phyloP scores from a whole-genome alignment of 2,329 filamentous ascomycete species.

The Alternaria dauci region DNA sequence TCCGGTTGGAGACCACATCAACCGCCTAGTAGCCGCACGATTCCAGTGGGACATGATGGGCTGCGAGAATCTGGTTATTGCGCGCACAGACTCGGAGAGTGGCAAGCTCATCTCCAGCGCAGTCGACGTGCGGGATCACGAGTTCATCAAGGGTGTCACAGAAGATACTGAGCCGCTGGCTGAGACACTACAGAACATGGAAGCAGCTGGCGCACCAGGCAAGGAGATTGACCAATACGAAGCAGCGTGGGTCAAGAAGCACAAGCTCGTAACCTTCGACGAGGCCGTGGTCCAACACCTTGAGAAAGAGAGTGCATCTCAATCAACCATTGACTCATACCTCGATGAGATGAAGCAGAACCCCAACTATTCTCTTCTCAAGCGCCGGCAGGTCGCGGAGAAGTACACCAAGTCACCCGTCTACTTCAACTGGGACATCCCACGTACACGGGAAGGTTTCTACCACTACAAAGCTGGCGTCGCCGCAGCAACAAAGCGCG shows the following conservation, averaged over 20 bases:
- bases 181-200: slow-evolving; percentile 90
- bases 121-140: slow-evolving; percentile 93
- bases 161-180: slow-evolving; percentile 82
- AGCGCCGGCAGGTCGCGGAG: slow-evolving; percentile 76
- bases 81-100: slow-evolving; percentile 93
- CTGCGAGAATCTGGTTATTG: slow-evolving; percentile 91
- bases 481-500: slow-evolving; percentile 87
- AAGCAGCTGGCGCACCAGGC: slow-evolving; percentile 77
- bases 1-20: slow-evolving; percentile 94
- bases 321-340: slow-evolving; percentile 73
- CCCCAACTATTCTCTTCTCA: slow-evolving; percentile 78
- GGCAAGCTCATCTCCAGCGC: slow-evolving; percentile 89
- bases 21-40: slow-evolving; percentile 86
- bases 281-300: slow-evolving; percentile 85
- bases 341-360: slow-evolving; percentile 67
- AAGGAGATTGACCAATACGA: slow-evolving; percentile 87
- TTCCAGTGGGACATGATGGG: slow-evolving; percentile 99
- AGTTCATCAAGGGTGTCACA: slow-evolving; percentile 90
- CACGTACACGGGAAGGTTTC: slow-evolving; percentile 90
- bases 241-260: slow-evolving; percentile 84
- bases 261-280: slow-evolving; percentile 88
- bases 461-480: slow-evolving; percentile 91
- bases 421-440: slow-evolving; percentile 89
- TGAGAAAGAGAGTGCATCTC: slow-evolving; percentile 68
- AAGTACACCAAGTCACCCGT: slow-evolving; percentile 73